Base-by-base conservation (phyloP, 345 rosid species). In the Leavenworthia alabamica region DNA sequence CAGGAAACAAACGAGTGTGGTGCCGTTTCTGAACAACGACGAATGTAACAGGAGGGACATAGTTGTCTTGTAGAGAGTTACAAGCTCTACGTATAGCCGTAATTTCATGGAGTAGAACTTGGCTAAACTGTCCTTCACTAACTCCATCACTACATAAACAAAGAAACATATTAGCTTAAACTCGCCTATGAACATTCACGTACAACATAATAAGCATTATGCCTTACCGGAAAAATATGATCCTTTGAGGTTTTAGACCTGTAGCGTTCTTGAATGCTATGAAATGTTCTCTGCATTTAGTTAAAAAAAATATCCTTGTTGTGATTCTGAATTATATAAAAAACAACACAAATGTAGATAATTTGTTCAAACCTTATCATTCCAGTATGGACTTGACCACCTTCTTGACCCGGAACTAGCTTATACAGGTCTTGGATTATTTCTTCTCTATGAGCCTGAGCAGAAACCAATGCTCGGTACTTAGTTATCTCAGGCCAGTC, bases 401-500 rank as follows among this genome's bases (percentile, higher is more conserved):
- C 56, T 8, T 64, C 32, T 3, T 84, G 71, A 77, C 85, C 76
- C 20, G 51, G 26, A 32, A 6, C 8, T 13, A 22, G 15, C 48
- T 67, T 84, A 53, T 77, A 83, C 7, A 88, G 76, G 74, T 91
- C 92, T 31, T 75, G 62, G 5, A 91, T 91, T 0, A 91, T 88
- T 75, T 86, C 95, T 31, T 78, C 78, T 1, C 87, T 70, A 23
- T 79, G 88, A 5, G 76, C 3, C 57, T 86, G 96, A 0, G 96
- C 84, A 65, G 95, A 84, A 8, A 91, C 83, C 17, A 88, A 5
- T 31, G 77, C 91, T 31, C 95, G 69, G 42, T 91, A 91, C 62
- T 81, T 91, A 0, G 90, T 79, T 6, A 86, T 73, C 65, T 83
- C 85, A 0, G 95, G 98, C 96, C 96, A 88, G 19, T 88, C 96